Percentiles rank a stretch among this genome's conserved stretches.
Conservation (phyloP, 139 green algal genomes). For the Closterium sp. region DNA sequence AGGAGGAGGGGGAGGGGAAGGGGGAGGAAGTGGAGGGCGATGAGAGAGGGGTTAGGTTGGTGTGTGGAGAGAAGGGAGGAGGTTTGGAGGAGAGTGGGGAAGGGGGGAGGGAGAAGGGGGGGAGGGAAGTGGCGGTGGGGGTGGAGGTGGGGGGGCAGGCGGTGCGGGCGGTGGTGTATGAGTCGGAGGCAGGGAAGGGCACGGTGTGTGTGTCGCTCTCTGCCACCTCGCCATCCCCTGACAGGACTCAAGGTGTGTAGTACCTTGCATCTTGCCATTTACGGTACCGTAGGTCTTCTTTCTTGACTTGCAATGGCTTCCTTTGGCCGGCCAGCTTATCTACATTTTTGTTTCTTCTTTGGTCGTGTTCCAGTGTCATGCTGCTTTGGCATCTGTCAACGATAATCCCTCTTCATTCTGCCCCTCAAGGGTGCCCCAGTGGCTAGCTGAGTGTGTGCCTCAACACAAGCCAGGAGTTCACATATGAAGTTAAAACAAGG, state of each 20-base stretch:
- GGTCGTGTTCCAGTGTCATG: neutral
- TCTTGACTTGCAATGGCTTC: too few species aligned
- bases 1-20: neutral
- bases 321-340: neutral
- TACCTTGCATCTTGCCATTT: neutral
- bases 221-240: neutral
- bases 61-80: neutral
- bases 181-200: neutral
- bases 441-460: neutral
- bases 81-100: too few species aligned
- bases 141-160: neutral
- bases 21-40: neutral
- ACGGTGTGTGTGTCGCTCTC: neutral
- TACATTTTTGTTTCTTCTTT: neutral
- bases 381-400: neutral
- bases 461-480: too few species aligned
- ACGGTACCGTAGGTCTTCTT: too few species aligned
- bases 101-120: neutral
- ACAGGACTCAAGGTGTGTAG: neutral
- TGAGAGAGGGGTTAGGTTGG: neutral
- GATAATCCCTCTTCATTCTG: neutral
- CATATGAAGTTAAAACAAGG: too few species aligned
- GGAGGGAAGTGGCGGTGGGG: neutral
- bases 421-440: neutral
- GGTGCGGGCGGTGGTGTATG: neutral